A percentile compares a stretch with the other conserved stretches of the same genome.
These are phyloP conservation scores for Chimonanthus salicifolius DNA, from an alignment of 164 flowering plant genomes.

Conservation along the genomic window DNA sequence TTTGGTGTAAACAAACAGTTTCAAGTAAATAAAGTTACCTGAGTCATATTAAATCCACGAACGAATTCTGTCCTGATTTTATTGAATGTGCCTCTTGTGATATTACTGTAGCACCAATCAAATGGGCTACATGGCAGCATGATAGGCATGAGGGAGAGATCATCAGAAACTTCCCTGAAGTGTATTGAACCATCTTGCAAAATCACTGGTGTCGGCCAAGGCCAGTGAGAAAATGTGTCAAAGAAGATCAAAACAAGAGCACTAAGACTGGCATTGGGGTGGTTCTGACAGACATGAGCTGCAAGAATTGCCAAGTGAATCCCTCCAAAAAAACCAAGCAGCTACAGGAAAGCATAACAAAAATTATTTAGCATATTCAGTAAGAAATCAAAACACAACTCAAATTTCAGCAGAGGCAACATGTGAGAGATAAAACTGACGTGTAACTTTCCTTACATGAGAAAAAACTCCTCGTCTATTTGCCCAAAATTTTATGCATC, in stretches of 20 bases:
- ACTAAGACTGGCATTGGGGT: constrained; percentile 35
- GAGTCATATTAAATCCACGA: constrained; percentile 32
- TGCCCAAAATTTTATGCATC: constrained; percentile 54
- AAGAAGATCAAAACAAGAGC: constrained; percentile 36
- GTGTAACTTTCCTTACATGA: constrained; percentile 30
- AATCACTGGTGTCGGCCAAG: constrained; percentile 51
- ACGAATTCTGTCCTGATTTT: constrained; percentile 40
- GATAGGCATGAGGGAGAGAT: constrained; percentile 41
- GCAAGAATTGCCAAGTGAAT: constrained; percentile 52
- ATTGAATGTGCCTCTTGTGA: constrained; percentile 42
- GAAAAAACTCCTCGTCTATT: constrained; percentile 53
- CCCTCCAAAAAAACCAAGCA: constrained; percentile 55
- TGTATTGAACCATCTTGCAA: constrained; percentile 29
- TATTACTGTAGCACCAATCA: constrained; percentile 44
- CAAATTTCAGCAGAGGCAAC: background rate
- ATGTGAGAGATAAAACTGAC: background rate
- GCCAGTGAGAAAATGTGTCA: constrained; percentile 44
- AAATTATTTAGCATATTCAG: background rate
- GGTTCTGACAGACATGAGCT: constrained; percentile 40
- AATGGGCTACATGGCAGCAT: constrained; percentile 35
- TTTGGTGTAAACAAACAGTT: background rate
- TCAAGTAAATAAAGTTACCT: constrained; percentile 20
- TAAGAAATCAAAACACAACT: background rate
- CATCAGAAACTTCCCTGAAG: constrained; percentile 9
- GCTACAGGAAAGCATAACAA: constrained; percentile 24